These are phyloP conservation scores for Arthrinium phaeospermum DNA, from an alignment of 2,329 filamentous ascomycete genomes.

Conservation along the genomic window DNA sequence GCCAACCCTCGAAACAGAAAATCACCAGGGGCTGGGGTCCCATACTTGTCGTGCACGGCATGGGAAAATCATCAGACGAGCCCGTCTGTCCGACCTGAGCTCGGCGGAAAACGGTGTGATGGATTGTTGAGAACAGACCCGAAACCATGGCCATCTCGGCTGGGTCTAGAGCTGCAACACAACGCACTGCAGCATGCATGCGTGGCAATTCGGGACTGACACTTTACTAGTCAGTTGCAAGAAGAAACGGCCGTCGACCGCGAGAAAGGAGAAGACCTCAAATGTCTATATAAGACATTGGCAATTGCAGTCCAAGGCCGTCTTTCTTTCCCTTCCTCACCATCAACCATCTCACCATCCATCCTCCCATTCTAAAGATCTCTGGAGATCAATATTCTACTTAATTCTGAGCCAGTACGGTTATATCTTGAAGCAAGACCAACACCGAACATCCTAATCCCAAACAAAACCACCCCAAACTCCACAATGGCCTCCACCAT, in stretches of 20 bases:
- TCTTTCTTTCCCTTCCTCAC: not conserved
- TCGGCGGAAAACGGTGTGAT: conserved; percentile 11
- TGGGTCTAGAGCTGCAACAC: conserved; percentile 13
- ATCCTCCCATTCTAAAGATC: conserved; percentile 5
- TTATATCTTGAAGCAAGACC: conserved; percentile 14
- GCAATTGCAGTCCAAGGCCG: not conserved
- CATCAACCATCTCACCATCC: not conserved
- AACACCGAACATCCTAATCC: conserved; percentile 1
- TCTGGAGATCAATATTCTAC: conserved; percentile 16
- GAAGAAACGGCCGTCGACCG: not conserved
- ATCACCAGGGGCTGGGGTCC: not conserved
- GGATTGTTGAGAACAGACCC: conserved; percentile 14
- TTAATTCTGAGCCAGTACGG: conserved; percentile 9
- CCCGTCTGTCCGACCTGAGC: not conserved
- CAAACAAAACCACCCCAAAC: not conserved
- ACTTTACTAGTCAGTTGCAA: not conserved
- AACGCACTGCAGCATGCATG: not conserved
- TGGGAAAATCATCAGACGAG: conserved; percentile 1
- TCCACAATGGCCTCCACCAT: conserved; percentile 21
- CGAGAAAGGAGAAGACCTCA: not conserved
- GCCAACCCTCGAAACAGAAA: conserved; percentile 10
- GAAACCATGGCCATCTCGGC: conserved; percentile 7
- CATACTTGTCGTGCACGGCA: not conserved
- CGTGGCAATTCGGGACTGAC: not conserved
- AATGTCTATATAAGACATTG: conserved; percentile 1